phyloP scores from a whole-genome alignment of 2,329 filamentous ascomycete species.

The Colletotrichum sp. region DNA sequence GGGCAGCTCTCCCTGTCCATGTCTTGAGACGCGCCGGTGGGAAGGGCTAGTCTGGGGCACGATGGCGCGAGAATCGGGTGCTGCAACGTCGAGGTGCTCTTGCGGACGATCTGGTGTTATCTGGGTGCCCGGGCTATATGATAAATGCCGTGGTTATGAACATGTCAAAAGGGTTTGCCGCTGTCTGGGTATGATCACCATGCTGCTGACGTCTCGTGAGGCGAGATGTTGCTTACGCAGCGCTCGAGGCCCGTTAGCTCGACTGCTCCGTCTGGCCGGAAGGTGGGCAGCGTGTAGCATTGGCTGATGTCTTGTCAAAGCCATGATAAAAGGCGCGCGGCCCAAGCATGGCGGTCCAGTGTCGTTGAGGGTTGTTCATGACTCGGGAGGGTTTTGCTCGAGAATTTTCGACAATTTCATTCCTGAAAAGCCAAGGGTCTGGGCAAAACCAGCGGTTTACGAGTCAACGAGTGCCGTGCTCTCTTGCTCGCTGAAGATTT shows the following conservation, averaged over 20 bases:
- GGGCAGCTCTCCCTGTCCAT: slow-evolving; percentile 14
- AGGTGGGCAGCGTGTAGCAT: neutral
- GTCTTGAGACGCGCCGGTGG: neutral
- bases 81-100: neutral
- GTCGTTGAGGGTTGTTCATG: neutral
- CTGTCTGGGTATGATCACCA: neutral
- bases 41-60: neutral
- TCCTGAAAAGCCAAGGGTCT: neutral
- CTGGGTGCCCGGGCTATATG: neutral
- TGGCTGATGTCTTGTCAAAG: neutral
- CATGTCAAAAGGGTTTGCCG: neutral
- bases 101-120: neutral
- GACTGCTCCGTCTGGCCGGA: neutral
- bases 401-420: neutral
- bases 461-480: neutral
- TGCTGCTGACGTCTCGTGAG: neutral
- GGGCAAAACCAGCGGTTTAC: neutral
- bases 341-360: neutral
- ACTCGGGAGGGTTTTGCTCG: neutral
- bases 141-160: neutral
- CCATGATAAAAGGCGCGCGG: neutral
- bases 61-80: neutral
- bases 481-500: neutral
- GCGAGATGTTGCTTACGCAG: neutral
- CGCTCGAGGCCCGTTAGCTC: neutral